A percentile compares a stretch with the other conserved stretches of the same genome.
These are phyloP conservation scores for Penicilliopsis zonata DNA, from an alignment of 495 filamentous ascomycete species.

Conservation along the genomic window DNA sequence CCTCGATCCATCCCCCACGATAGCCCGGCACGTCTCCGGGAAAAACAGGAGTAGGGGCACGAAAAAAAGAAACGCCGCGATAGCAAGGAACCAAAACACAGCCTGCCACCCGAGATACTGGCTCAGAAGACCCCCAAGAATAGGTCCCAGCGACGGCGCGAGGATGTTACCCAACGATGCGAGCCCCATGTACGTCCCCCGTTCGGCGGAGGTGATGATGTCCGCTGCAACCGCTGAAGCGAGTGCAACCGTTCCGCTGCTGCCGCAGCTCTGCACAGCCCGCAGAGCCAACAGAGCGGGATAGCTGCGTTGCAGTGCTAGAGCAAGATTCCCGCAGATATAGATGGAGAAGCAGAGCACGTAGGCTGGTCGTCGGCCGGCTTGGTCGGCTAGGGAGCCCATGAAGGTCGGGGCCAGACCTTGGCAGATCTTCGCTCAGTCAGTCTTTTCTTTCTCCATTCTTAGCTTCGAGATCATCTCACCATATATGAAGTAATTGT, in stretches of 20 bases:
- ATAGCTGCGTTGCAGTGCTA: slow-evolving; percentile 34
- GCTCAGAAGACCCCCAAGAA: slow-evolving; percentile 51
- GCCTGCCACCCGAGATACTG: slow-evolving; percentile 57
- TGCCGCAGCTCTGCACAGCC: slow-evolving; percentile 36
- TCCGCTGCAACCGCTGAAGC: slow-evolving; percentile 34
- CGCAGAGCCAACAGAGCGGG: slow-evolving; percentile 34
- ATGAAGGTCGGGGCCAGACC: slow-evolving; percentile 39
- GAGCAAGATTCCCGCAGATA: slow-evolving; percentile 30
- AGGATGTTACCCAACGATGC: slow-evolving; percentile 22
- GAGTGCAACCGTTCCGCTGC: slow-evolving; percentile 34
- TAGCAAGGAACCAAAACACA: slow-evolving; percentile 66
- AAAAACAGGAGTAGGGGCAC: slow-evolving; percentile 19
- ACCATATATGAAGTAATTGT: slow-evolving; percentile 41
- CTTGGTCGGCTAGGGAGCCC: slow-evolving; percentile 34
- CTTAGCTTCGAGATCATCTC: slow-evolving; percentile 1
- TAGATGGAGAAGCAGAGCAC: slow-evolving; percentile 35
- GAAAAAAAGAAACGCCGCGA: slow-evolving; percentile 32
- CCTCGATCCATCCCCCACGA: slow-evolving; percentile 31
- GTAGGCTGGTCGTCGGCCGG: slow-evolving; percentile 38
- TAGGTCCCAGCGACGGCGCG: slow-evolving; percentile 37
- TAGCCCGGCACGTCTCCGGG: slow-evolving; percentile 28
- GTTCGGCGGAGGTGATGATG: slow-evolving; percentile 29
- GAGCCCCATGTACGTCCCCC: slow-evolving; percentile 35
- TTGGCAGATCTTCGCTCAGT: slow-evolving; percentile 25
- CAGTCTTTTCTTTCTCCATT: background rate